Conservation (phyloP, 1,284 basidiomycete species). For the Coriolopsis trogii region DNA sequence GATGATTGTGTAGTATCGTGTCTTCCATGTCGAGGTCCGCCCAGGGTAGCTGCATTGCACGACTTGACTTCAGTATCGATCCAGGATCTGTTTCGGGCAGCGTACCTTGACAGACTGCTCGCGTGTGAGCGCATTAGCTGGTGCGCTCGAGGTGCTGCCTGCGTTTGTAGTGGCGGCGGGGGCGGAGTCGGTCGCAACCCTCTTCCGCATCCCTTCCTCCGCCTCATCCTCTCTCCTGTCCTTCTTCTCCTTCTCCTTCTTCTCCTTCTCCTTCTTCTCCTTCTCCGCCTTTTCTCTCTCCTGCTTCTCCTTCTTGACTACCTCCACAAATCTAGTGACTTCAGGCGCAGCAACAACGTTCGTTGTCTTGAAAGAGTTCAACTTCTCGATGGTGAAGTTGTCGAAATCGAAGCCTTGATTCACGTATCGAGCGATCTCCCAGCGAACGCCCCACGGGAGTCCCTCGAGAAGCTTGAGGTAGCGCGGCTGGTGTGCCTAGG, state of each 20-base stretch:
- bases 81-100: background rate
- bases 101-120: constrained; percentile 18
- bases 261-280: background rate
- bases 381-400: background rate
- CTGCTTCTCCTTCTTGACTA: background rate
- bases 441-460: constrained; percentile 26
- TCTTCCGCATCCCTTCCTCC: too few species aligned
- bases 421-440: constrained; percentile 33
- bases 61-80: background rate
- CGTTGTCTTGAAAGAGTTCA: background rate
- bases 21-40: constrained; percentile 41
- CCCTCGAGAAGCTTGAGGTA: background rate
- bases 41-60: constrained; percentile 38
- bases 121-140: constrained; percentile 10
- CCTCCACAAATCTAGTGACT: constrained; percentile 10
- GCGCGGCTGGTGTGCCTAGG: background rate
- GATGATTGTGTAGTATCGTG: constrained; percentile 25
- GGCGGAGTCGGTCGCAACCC: too few species aligned
- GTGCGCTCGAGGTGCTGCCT: too few species aligned
- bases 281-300: background rate
- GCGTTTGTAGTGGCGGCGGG: too few species aligned
- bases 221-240: background rate
- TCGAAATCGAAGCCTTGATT: constrained; percentile 7
- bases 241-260: background rate
- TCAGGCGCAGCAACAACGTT: constrained; percentile 5